Conservation (phyloP, 2,329 filamentous ascomycete species). For the Arthrobotrys sinensis region DNA sequence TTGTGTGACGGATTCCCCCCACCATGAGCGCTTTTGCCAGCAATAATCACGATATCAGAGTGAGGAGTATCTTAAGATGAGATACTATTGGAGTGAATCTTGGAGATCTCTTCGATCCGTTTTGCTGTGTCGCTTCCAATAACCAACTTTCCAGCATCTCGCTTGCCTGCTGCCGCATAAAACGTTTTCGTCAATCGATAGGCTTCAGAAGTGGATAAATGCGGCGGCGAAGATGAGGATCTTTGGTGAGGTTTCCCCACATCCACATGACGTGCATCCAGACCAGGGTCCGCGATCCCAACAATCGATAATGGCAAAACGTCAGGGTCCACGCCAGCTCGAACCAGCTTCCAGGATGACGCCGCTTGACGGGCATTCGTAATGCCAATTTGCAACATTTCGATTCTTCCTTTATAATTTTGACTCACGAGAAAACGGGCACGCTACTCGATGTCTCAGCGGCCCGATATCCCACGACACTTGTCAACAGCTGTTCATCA, state of each 20-base stretch:
- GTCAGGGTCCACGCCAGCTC: constrained; percentile 41
- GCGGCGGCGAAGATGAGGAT: constrained; percentile 34
- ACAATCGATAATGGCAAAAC: constrained; percentile 50
- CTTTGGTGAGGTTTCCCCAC: constrained; percentile 11
- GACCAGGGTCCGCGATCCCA: constrained; percentile 13
- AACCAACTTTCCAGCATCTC: constrained; percentile 29
- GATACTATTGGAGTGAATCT: constrained; percentile 3
- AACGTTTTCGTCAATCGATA: constrained; percentile 23
- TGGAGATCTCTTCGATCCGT: constrained; percentile 28
- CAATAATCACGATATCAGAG: constrained; percentile 16
- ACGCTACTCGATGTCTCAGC: constrained; percentile 21
- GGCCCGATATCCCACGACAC: constrained; percentile 29
- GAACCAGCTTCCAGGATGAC: constrained; percentile 16
- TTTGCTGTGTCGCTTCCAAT: constrained; percentile 44
- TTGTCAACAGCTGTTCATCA: constrained; percentile 18
- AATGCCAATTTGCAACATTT: constrained; percentile 50
- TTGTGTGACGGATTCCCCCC: constrained; percentile 12
- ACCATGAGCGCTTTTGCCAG: constrained; percentile 14
- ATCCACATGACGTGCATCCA: constrained; percentile 45
- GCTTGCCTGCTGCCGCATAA: constrained; percentile 47
- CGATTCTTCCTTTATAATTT: constrained; percentile 32
- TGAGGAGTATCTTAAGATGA: constrained; percentile 15
- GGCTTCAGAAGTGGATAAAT: constrained; percentile 22
- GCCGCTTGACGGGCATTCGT: constrained; percentile 43
- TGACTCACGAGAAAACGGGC: constrained; percentile 44